Percentiles rank a stretch among this genome's conserved stretches.
phyloP scores from a whole-genome alignment of 1,284 basidiomycete genomes.

The Leccinum angustisporum region DNA sequence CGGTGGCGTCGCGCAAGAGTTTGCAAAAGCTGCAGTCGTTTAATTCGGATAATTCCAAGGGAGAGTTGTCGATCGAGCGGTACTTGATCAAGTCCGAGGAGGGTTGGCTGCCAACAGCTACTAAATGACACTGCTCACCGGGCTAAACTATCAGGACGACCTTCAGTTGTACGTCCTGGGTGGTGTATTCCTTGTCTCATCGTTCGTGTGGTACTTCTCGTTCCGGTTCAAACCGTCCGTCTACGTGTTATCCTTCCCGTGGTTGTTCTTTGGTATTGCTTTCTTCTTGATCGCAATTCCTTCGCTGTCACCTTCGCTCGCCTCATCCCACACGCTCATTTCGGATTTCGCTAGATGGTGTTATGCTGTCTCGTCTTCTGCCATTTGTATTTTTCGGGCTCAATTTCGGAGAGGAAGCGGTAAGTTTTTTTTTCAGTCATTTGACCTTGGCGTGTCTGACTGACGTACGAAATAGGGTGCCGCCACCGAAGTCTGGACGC shows the following conservation, averaged over 20 bases:
- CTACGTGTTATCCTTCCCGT: constrained; percentile 82
- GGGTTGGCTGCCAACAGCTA: constrained; percentile 87
- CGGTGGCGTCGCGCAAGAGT: constrained; percentile 85
- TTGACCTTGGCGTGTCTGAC: constrained; percentile 1
- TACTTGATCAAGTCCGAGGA: constrained; percentile 89
- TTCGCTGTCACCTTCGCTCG: constrained; percentile 66
- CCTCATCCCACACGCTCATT: constrained; percentile 61
- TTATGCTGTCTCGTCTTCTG: constrained; percentile 87
- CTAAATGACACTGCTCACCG: constrained; percentile 87
- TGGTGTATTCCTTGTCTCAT: constrained; percentile 80
- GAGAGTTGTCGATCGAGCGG: constrained; percentile 88
- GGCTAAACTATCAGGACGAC: constrained; percentile 79
- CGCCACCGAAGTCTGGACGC: constrained; percentile 88
- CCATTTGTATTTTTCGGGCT: constrained; percentile 92
- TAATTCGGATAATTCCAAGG: constrained; percentile 84
- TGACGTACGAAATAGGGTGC: constrained; percentile 57
- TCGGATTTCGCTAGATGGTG: constrained; percentile 83
- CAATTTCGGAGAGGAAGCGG: constrained; percentile 95
- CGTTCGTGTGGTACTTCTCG: constrained; percentile 86
- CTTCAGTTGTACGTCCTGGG: constrained; percentile 89
- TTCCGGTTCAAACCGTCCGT: constrained; percentile 88
- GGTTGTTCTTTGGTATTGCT: constrained; percentile 86
- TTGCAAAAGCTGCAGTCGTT: constrained; percentile 83
- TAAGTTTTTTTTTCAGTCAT: constrained; percentile 35
- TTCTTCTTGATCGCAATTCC: constrained; percentile 91